Evolutionary conservation across 2,329 filamentous ascomycete genomes (phyloP), one percentile per base, ranked within the genome.

Genomic region (Pseudofabraea citricarpa): DNA sequence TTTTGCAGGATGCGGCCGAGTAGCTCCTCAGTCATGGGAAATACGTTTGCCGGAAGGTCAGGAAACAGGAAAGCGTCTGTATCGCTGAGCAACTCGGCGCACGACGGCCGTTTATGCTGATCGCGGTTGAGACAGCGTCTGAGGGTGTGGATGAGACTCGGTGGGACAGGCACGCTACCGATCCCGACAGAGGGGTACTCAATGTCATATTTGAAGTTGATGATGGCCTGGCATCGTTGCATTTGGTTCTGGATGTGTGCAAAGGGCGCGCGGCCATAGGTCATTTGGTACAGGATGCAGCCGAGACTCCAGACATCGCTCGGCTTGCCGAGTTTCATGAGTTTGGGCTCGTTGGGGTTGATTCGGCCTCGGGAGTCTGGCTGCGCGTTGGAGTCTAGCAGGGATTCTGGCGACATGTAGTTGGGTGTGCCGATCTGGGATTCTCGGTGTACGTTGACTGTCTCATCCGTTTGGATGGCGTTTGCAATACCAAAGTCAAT

Each of bases 401-500:
- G 76, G 2, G 87, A 90, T 66, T 98, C 93, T 0, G 93, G 93
- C 1, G 89, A 94, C 93, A 98, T 98, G 71, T 96, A 98, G 64
- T 95, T 98, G 3, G 93, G 90, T 0, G 93, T 98, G 44, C 94
- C 93, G 50, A 97, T 83, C 67, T 97, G 90, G 9, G 85, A 87
- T 62, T 98, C 93, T 45, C 93, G 87, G 66, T 98, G 93, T 9
- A 98, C 90, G 55, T 98, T 98, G 64, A 96, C 86, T 0, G 93
- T 98, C 66, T 96, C 82, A 61, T 97, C 93, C 1, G 83, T 87
- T 66, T 95, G 87, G 56, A 98, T 98, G 39, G 93, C 90, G 59
- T 96, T 95, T 45, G 93, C 93, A 59, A 98, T 98, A 56, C 93
- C 93, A 63, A 98, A 98, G 67, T 98, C 93, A 59, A 98, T 98